Base-by-base conservation (phyloP, 129 eudicot genomes). In the Flaveria robusta region DNA sequence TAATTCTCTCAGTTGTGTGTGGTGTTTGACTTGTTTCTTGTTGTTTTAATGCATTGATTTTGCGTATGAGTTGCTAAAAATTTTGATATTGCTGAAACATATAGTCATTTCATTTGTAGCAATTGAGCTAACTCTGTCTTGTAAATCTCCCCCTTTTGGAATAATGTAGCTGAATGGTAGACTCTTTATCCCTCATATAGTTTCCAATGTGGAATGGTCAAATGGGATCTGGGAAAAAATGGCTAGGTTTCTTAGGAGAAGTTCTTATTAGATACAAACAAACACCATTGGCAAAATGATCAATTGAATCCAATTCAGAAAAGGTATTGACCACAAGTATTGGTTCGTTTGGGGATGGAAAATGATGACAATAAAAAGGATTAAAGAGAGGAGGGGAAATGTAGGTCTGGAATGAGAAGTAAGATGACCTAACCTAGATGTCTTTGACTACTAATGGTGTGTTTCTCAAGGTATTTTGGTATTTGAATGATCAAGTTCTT, bases 101-200 rank as follows among this genome's bases (percentile, higher is more conserved):
- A 24, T 60, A 24, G 70, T 60, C 42, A 23, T 16, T 45, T 59
- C 58, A 24, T 74, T 23, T 42, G 78, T 60, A 74, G 58, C 45
- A 42, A 15, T 51, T 16, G 42, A 71, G 73, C 56, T 71, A 62
- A 63, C 37, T 37, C 37, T 60, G 55, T 27, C 29, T 20, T 63
- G 77, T 49, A 37, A 22, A 49, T 70, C 22, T 69, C 71, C 41
- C 47, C 31, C 11, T 69, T 78, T 31, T 70, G 51, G 27, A 37
- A 70, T 65, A 79, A 63, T 71, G 83, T 62, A 79, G 56, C 24
- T 72, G 66, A 78, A 71, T 63, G 64, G 50, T 58, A 26, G 20
- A 62, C n/a, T 70, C 41, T 58, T 45, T 71, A 46, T 71, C 31
- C n/a, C 39, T 34, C 12, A 49, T 2, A 43, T 43, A 43, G 47